A percentile compares a stretch with the other conserved stretches of the same genome.
Evolutionary conservation across 176 grass and related monocot genomes (phyloP).

Genomic region (Hyparrhenia diplandra): DNA sequence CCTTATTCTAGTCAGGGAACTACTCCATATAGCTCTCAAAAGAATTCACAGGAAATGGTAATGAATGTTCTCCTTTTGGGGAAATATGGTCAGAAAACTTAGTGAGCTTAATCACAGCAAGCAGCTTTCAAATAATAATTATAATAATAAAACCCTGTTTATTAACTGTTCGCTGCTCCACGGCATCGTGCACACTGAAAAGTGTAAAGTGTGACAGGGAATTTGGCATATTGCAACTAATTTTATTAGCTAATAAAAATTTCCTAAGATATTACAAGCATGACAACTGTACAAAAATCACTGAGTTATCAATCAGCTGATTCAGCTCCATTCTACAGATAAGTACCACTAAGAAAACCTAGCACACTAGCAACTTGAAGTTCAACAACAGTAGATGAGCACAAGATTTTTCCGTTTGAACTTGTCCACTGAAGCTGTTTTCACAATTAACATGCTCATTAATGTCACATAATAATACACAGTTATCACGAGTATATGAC

Average conservation of each 20-base stretch:
- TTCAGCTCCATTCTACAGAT: neutral
- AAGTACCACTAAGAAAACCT: neutral
- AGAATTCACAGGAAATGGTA: neutral
- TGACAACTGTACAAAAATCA: neutral
- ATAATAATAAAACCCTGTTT: neutral
- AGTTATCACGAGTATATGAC: neutral
- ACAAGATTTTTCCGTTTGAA: conserved; percentile 9
- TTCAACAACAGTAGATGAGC: neutral
- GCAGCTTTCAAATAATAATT: conserved; percentile 20
- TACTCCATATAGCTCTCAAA: neutral
- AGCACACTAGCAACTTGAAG: neutral
- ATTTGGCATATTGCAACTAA: neutral
- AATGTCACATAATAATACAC: conserved; percentile 2
- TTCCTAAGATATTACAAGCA: neutral
- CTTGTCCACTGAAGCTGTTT: neutral
- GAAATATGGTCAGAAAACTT: neutral
- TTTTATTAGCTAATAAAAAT: neutral
- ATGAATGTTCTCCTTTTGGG: neutral
- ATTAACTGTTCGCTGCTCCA: neutral
- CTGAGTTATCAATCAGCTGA: neutral
- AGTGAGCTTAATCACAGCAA: conserved; percentile 2
- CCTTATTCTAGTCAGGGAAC: neutral
- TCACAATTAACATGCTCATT: neutral
- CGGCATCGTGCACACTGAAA: neutral
- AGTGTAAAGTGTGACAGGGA: neutral